These are phyloP conservation scores for Zasmidium citrigriseum DNA, from an alignment of 2,329 filamentous ascomycete genomes.

Conservation along the genomic window DNA sequence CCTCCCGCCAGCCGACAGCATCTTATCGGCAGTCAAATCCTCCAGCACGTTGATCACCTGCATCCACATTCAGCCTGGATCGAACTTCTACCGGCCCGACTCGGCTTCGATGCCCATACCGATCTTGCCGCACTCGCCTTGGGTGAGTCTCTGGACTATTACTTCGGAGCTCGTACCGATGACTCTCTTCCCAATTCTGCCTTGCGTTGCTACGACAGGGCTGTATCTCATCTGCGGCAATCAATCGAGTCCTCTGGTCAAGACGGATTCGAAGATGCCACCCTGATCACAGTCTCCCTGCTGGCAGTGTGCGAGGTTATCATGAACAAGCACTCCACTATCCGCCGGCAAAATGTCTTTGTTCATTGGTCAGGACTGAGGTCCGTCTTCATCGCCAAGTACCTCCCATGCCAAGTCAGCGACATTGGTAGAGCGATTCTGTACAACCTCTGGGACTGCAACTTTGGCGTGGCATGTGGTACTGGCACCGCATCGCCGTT, in stretches of 20 bases:
- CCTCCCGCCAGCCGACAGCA: background rate
- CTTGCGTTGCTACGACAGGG: background rate
- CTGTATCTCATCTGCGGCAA: background rate
- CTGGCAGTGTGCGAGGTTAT: background rate
- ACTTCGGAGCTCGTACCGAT: background rate
- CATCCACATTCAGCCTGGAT: constrained; percentile 1
- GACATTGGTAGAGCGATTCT: background rate
- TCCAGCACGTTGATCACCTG: background rate
- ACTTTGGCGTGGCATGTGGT: background rate
- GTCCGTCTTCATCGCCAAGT: background rate
- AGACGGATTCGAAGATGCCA: background rate
- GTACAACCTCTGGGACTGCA: background rate
- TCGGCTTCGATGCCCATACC: background rate
- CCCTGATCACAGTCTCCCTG: background rate
- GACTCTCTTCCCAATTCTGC: background rate
- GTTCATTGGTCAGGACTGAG: background rate
- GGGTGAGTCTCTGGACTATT: background rate
- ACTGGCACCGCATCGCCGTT: background rate
- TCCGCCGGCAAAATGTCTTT: background rate
- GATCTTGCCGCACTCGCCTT: background rate
- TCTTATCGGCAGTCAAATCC: background rate
- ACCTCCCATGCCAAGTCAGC: background rate
- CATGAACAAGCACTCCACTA: background rate
- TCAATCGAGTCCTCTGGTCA: background rate
- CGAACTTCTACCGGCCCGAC: background rate